These are phyloP conservation scores for Anacardium occidentale DNA, from an alignment of 345 rosid species.

Conservation along the genomic window DNA sequence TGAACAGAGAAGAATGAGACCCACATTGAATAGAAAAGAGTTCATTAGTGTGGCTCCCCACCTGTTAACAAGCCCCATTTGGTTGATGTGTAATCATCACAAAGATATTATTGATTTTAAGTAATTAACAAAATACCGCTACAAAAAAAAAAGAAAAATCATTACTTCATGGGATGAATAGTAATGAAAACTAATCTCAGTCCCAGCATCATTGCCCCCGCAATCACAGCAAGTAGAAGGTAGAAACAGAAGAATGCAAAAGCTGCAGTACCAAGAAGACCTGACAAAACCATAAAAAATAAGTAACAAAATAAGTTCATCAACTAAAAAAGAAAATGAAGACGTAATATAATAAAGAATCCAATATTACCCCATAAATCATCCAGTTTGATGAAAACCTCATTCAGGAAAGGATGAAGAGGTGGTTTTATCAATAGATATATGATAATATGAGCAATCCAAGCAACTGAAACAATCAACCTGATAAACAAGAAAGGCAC, in stretches of 20 bases:
- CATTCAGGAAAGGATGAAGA: conserved; percentile 86
- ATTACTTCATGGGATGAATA: conserved; percentile 98
- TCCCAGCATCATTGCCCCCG: conserved; percentile 98
- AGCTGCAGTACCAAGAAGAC: conserved; percentile 92
- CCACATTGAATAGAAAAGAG: conserved; percentile 98
- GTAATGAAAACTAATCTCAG: conserved; percentile 83
- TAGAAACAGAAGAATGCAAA: conserved; percentile 98
- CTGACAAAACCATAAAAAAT: conserved; percentile 37
- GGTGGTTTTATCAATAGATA: conserved; percentile 84
- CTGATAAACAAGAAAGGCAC: conserved; percentile 32
- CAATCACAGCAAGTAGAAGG: conserved; percentile 88
- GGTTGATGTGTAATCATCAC: conserved; percentile 30
- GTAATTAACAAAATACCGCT: conserved; percentile 17
- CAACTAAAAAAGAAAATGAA: conserved; percentile 9
- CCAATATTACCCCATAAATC: conserved; percentile 76
- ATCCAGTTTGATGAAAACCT: conserved; percentile 97
- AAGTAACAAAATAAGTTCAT: conserved; percentile 13
- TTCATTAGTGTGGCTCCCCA: conserved; percentile 99
- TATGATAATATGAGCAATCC: conserved; percentile 90
- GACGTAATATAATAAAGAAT: conserved; percentile 9
- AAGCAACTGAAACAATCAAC: conserved; percentile 90
- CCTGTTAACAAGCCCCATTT: conserved; percentile 43
- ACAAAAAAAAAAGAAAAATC: background rate
- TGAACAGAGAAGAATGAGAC: conserved; percentile 87
- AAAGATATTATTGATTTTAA: background rate